Base-by-base conservation (phyloP, 1,284 basidiomycete genomes). In the Ceratobasidium theobromae region DNA sequence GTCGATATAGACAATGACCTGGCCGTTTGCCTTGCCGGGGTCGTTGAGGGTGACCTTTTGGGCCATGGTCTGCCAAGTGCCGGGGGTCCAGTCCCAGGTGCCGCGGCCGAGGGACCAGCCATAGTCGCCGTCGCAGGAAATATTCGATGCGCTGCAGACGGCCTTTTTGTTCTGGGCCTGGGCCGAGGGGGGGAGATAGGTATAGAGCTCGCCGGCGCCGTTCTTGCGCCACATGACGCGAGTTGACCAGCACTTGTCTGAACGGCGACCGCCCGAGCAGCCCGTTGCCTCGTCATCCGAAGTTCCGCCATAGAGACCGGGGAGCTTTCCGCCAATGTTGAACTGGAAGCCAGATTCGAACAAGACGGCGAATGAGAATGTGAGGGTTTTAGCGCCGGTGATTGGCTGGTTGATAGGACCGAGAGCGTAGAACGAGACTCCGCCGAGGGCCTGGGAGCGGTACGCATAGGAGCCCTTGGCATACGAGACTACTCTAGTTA, bases 31-130 rank as follows among this genome's bases (percentile, higher is more conserved):
- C 51, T 71, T 67, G 14, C 76, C 84, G 6, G 81, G 69, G 11
- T 80, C 76, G 72, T 90, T 90, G 67, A 89, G 71, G 73, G 81
- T 85, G 66, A 89, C 77, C 21, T 86, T 77, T 68, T 87, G 79
- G 0, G 84, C 81, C 23, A 90, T 73, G 1, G 79, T 79, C 1
- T 78, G 77, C 88, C 89, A 90, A 46, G 73, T 69, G 0, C 82
- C 83, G 12, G 74, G 64, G 3, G 71, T 68, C 55, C 84, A 81
- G 0, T 68, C 73, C 72, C 81, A 86, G 0, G 82, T 75, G 4
- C 81, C 84, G 14, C 81, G 75, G 0, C 85, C 85, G 4, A 86
- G 81, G 1, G 84, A 85, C 68, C 84, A 80, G 0, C 85, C 86
- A 69, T 81, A 86, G 69, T 86, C 83, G 0, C 33, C 75, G 74